Evolutionary conservation across 1,139 yeast genomes (phyloP).

Genomic region (Blastobotrys capitulatus): DNA sequence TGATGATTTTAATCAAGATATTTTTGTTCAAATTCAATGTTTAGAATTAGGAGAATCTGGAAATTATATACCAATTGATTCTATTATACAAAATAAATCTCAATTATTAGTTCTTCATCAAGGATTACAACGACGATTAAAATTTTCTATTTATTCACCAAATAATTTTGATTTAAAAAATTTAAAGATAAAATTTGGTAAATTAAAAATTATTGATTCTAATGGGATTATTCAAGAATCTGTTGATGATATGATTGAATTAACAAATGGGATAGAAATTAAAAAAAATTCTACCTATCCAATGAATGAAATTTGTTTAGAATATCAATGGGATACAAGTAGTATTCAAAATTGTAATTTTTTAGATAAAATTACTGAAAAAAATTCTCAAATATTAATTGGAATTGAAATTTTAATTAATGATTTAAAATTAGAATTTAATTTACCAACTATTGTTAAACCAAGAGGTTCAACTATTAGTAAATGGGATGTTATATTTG

Average conservation of each 20-base stretch:
- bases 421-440: slow-evolving; percentile 2
- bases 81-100: slow-evolving; percentile 14
- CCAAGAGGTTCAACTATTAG: slow-evolving; percentile 13
- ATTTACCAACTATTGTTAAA: slow-evolving; percentile 4
- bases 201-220: slow-evolving; percentile 22
- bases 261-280: not conserved
- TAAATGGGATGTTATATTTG: slow-evolving; percentile 16
- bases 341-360: slow-evolving; percentile 20
- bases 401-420: not conserved
- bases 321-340: slow-evolving; percentile 23
- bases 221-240: slow-evolving; percentile 16
- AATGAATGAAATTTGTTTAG: slow-evolving; percentile 6
- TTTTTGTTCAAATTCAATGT: slow-evolving; percentile 12
- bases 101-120: slow-evolving; percentile 22
- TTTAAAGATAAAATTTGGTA: slow-evolving; percentile 13
- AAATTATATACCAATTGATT: slow-evolving; percentile 21
- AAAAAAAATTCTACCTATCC: not conserved
- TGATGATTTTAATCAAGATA: not conserved
- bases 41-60: slow-evolving; percentile 28
- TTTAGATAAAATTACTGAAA: slow-evolving; percentile 19
- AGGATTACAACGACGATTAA: slow-evolving; percentile 29
- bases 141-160: slow-evolving; percentile 18
- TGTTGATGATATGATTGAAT: not conserved
- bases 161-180: slow-evolving; percentile 15
- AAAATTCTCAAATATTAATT: slow-evolving; percentile 13